Evolutionary conservation across 2,329 filamentous ascomycete species (phyloP).

Genomic region (Paracoccidioides brasiliensis): DNA sequence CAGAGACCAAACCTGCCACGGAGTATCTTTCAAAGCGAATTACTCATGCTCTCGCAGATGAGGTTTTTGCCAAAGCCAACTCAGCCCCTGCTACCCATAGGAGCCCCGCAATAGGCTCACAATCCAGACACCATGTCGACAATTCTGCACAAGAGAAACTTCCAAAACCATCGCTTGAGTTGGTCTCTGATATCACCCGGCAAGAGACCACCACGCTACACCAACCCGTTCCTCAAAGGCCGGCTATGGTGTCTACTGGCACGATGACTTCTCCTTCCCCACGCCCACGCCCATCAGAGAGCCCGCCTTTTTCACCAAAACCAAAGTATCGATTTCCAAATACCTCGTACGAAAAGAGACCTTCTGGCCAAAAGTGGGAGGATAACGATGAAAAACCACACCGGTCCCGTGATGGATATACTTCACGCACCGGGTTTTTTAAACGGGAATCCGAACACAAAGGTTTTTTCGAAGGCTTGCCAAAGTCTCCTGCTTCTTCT

Average conservation of each 20-base stretch:
- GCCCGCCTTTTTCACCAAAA: conserved; percentile 19
- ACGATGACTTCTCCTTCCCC: conserved; percentile 58
- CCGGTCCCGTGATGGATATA: conserved; percentile 5
- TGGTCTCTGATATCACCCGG: conserved; percentile 17
- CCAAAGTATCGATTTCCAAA: conserved; percentile 44
- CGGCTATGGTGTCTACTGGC: conserved; percentile 53
- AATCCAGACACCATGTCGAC: conserved; percentile 6
- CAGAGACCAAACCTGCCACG: conserved; percentile 31
- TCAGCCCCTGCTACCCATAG: conserved; percentile 23
- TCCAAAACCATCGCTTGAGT: conserved; percentile 13
- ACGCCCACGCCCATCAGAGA: conserved; percentile 25
- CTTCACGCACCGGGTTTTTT: neutral
- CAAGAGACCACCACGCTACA: conserved; percentile 24
- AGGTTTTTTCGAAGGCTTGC: conserved; percentile 35
- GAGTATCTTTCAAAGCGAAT: conserved; percentile 52
- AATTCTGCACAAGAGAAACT: conserved; percentile 15
- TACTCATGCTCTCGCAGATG: conserved; percentile 65
- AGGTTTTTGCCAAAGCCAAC: conserved; percentile 52
- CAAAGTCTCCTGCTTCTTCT: conserved; percentile 44
- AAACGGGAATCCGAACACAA: conserved; percentile 33
- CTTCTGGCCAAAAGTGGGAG: conserved; percentile 37
- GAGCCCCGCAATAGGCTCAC: conserved; percentile 18
- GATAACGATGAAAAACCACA: conserved; percentile 6
- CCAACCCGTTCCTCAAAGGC: conserved; percentile 35
- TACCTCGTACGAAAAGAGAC: conserved; percentile 30